Evolutionary conservation across 495 filamentous ascomycete species (phyloP).

Genomic region (Lophiotrema nucula): DNA sequence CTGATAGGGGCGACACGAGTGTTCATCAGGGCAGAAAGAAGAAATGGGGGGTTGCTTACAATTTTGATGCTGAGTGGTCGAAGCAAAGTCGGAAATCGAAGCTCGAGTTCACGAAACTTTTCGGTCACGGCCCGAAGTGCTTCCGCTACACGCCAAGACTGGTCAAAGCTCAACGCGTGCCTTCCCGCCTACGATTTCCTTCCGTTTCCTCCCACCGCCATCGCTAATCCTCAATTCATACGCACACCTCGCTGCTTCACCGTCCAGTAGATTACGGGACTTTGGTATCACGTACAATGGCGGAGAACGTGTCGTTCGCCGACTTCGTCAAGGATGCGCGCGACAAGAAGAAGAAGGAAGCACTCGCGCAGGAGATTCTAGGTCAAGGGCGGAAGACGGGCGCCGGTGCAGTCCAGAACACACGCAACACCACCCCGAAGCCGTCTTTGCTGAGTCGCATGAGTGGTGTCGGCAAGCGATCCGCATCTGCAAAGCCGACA

Average conservation of each 20-base stretch:
- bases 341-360: constrained; percentile 29
- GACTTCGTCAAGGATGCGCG: constrained; percentile 27
- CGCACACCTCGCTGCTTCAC: too few relatives aligned
- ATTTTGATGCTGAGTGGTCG: background rate
- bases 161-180: too few relatives aligned
- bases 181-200: background rate
- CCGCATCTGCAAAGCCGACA: constrained; percentile 28
- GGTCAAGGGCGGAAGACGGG: constrained; percentile 29
- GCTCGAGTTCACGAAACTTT: background rate
- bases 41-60: constrained; percentile 9
- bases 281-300: background rate
- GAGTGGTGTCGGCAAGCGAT: constrained; percentile 26
- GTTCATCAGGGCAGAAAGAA: constrained; percentile 22
- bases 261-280: too few relatives aligned
- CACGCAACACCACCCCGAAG: constrained; percentile 11
- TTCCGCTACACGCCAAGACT: too few relatives aligned
- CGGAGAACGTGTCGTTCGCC: constrained; percentile 8
- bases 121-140: background rate
- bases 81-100: background rate
- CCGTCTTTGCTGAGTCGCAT: constrained; percentile 26
- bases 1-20: constrained; percentile 34
- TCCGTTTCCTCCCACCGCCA: background rate
- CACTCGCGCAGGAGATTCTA: constrained; percentile 34
- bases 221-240: background rate
- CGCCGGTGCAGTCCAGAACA: constrained; percentile 2